Percentiles rank a stretch among this genome's conserved stretches.
Evolutionary conservation across 1,139 yeast genomes (phyloP).

Genomic region (Tardiomyces blankii): DNA sequence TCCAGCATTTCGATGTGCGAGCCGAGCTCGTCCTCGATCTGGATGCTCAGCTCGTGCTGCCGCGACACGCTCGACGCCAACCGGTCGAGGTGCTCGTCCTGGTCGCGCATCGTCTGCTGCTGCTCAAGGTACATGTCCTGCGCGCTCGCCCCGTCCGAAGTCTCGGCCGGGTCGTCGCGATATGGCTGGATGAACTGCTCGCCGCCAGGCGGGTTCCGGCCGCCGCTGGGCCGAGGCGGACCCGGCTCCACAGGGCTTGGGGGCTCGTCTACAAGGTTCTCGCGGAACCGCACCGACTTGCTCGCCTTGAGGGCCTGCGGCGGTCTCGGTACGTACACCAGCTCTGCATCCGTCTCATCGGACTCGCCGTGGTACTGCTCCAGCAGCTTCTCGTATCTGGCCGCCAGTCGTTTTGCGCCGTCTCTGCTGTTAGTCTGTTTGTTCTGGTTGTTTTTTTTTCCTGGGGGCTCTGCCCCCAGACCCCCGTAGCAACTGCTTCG

Average conservation of each 20-base stretch:
- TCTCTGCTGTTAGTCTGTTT: background rate
- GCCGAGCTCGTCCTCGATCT: slow-evolving; percentile 55
- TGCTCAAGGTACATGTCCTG: slow-evolving; percentile 46
- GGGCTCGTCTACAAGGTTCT: slow-evolving; percentile 19
- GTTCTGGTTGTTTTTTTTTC: background rate
- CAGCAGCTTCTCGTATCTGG: slow-evolving; percentile 5
- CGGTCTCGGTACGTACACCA: background rate
- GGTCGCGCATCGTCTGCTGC: slow-evolving; percentile 41
- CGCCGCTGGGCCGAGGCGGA: no score
- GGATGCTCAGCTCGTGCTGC: slow-evolving; percentile 55
- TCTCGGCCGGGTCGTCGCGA: slow-evolving; percentile 30
- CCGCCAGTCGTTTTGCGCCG: slow-evolving; percentile 6
- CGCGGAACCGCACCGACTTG: slow-evolving; percentile 30
- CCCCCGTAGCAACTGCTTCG: no score
- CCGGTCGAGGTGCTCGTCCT: slow-evolving; percentile 49
- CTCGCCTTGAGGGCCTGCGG: slow-evolving; percentile 3
- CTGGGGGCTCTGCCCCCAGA: no score
- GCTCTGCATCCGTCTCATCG: background rate
- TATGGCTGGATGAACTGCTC: slow-evolving; percentile 31
- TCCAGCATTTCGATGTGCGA: slow-evolving; percentile 58
- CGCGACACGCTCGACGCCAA: slow-evolving; percentile 51
- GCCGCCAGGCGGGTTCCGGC: no score
- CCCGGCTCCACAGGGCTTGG: slow-evolving; percentile 3
- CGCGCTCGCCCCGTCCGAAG: slow-evolving; percentile 15
- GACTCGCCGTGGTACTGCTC: slow-evolving; percentile 4